Evolutionary conservation across 2,329 filamentous ascomycete genomes (phyloP).

Genomic region (Fusarium equiseti): DNA sequence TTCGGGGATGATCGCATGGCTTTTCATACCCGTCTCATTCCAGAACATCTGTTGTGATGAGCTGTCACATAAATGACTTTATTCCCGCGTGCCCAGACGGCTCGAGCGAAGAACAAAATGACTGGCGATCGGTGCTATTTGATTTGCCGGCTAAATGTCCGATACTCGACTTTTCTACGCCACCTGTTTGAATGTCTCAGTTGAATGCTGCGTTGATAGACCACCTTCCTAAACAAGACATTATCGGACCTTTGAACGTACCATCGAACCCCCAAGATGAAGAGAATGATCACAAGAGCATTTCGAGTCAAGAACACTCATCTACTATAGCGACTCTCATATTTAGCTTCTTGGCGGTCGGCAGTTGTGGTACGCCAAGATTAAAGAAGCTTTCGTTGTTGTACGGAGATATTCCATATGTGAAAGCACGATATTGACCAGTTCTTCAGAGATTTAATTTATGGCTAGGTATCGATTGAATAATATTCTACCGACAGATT

Average conservation of each 20-base stretch:
- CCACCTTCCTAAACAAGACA: slow-evolving; percentile 20
- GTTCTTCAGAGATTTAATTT: too few species aligned
- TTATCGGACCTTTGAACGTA: not conserved
- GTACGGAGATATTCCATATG: not conserved
- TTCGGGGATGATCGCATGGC: not conserved
- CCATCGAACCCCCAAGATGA: not conserved
- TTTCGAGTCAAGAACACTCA: not conserved
- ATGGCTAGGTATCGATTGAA: too few species aligned
- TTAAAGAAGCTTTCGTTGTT: not conserved
- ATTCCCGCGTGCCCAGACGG: not conserved
- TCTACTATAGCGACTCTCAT: not conserved
- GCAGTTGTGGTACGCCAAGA: not conserved
- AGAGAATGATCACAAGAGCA: slow-evolving; percentile 6
- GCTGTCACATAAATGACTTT: not conserved
- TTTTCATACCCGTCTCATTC: not conserved
- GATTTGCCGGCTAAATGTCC: not conserved
- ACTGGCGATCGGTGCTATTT: not conserved
- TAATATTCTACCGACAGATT: accelerated
- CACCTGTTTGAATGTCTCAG: slow-evolving; percentile 23
- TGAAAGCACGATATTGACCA: too few species aligned
- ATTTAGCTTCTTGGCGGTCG: not conserved
- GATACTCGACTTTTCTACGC: not conserved
- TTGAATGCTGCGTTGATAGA: not conserved
- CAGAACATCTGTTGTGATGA: not conserved
- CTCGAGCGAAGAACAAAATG: not conserved